These are phyloP conservation scores for Picochlorum sp. DNA, from an alignment of 139 green algal genomes.

Conservation along the genomic window DNA sequence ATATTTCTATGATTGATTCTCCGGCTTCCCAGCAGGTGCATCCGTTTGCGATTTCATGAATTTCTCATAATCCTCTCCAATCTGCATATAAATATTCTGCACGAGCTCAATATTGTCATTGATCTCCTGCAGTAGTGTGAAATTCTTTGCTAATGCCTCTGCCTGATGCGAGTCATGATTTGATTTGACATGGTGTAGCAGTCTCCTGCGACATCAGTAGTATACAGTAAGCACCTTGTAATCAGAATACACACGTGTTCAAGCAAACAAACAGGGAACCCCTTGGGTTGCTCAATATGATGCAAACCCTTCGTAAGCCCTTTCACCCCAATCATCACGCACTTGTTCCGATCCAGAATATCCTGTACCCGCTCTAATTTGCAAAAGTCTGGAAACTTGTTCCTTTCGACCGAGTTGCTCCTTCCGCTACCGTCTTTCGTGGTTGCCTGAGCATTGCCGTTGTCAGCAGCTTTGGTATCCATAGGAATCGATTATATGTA, in stretches of 20 bases:
- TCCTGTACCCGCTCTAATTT: constrained; percentile 38
- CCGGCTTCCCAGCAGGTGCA: neutral
- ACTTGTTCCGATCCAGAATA: constrained; percentile 46
- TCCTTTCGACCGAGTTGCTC: neutral
- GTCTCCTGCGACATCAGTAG: constrained; percentile 21
- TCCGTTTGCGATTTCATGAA: constrained; percentile 2
- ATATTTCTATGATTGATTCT: neutral
- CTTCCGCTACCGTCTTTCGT: too few species aligned
- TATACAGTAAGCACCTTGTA: neutral
- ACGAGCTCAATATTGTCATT: constrained; percentile 15
- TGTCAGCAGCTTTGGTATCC: too few species aligned
- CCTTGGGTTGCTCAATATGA: neutral
- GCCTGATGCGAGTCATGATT: constrained; percentile 45
- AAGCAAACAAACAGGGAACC: too few species aligned
- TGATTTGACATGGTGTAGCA: constrained; percentile 49
- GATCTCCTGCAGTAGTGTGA: constrained; percentile 15
- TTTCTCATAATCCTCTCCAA: constrained; percentile 7
- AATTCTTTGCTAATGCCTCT: constrained; percentile 43
- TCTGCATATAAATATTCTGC: constrained; percentile 4
- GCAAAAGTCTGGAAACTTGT: constrained; percentile 18
- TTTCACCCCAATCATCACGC: neutral
- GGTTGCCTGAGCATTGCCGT: too few species aligned
- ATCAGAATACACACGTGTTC: too few species aligned
- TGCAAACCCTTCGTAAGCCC: neutral
- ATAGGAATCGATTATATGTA: too few species aligned